Evolutionary conservation across 192 early-diverging fungal species (phyloP).

Genomic region (Coemansia sp.): DNA sequence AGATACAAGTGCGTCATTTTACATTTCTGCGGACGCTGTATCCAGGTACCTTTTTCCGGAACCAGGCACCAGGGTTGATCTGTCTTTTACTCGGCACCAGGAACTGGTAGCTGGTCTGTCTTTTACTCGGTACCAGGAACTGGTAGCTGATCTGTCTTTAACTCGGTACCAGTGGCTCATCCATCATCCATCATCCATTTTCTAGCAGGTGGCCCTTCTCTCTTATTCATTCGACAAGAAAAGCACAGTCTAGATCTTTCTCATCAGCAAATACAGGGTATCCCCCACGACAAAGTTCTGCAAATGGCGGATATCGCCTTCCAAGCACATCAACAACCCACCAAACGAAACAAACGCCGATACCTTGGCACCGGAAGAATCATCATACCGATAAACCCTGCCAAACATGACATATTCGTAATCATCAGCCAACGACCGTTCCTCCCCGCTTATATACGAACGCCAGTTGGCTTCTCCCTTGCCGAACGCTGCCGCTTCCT

Average conservation of each 20-base stretch:
- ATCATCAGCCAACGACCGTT: constrained; percentile 80
- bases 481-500: constrained; percentile 32
- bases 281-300: constrained; percentile 81
- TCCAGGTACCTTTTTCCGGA: too few species aligned
- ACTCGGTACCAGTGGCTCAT: too few species aligned
- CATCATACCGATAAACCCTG: constrained; percentile 93
- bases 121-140: too few species aligned
- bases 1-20: too few species aligned
- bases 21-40: too few species aligned
- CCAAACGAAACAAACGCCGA: constrained; percentile 88
- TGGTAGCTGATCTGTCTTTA: too few species aligned
- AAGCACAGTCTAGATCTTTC: too few species aligned
- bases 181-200: neutral
- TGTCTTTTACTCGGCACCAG: too few species aligned
- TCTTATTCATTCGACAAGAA: neutral
- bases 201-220: neutral
- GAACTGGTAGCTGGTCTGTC: too few species aligned
- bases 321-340: constrained; percentile 84
- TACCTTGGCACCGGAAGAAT: constrained; percentile 60
- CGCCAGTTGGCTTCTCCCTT: constrained; percentile 51
- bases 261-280: constrained; percentile 86
- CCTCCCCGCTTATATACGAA: constrained; percentile 50
- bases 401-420: constrained; percentile 99
- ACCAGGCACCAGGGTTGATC: too few species aligned
- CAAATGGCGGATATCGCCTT: constrained; percentile 78